Conservation (phyloP, 2,329 filamentous ascomycete genomes). For the Pseudocercospora musae region DNA sequence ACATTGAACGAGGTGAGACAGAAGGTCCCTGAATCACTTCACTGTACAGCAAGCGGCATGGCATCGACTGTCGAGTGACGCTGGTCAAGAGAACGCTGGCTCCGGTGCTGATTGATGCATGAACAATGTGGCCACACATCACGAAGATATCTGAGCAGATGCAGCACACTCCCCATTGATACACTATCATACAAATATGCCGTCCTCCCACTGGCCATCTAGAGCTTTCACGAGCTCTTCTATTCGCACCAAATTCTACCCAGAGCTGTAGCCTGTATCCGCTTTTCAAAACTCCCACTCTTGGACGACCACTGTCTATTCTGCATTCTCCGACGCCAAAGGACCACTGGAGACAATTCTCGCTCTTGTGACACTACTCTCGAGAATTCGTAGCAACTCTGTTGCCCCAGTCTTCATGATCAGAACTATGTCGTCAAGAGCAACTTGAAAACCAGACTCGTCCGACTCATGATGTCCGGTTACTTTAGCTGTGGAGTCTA, state of each 20-base stretch:
- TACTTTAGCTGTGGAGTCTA: not conserved
- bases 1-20: too few species aligned
- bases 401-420: constrained; percentile 57
- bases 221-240: not conserved
- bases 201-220: not conserved
- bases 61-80: too few species aligned
- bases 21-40: too few species aligned
- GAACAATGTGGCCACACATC: not conserved
- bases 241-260: not conserved
- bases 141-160: not conserved
- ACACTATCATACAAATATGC: not conserved
- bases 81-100: too few species aligned
- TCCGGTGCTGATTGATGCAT: too few species aligned
- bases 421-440: constrained; percentile 46
- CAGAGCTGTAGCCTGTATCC: not conserved
- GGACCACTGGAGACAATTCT: not conserved
- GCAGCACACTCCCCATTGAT: not conserved
- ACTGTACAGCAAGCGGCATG: too few species aligned
- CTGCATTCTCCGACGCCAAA: not conserved
- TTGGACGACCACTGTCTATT: not conserved
- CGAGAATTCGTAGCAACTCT: constrained; percentile 50
- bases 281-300: not conserved
- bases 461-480: not conserved
- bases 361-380: not conserved
- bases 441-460: not conserved